These are phyloP conservation scores for Malus orientalis DNA, from an alignment of 306 rosid genomes.

Conservation along the genomic window DNA sequence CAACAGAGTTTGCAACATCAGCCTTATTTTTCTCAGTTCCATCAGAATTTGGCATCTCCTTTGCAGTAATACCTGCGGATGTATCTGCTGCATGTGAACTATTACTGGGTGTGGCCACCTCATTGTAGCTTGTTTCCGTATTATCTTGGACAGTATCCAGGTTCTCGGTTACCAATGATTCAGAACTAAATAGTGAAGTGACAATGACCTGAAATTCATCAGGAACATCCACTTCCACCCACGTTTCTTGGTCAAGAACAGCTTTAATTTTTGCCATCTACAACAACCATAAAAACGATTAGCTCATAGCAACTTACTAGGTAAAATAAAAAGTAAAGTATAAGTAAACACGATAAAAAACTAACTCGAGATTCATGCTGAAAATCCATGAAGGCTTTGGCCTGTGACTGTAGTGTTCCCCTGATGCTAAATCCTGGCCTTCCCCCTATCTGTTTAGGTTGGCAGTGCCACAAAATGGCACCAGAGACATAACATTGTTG, in stretches of 20 bases:
- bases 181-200: conserved; percentile 43
- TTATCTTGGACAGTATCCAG: conserved; percentile 45
- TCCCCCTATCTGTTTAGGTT: conserved; percentile 82
- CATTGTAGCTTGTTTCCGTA: conserved; percentile 28
- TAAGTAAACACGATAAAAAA: conserved; percentile 12
- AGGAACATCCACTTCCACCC: conserved; percentile 99
- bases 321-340: conserved; percentile 2
- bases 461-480: conserved; percentile 20
- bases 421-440: conserved; percentile 98
- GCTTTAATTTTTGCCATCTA: conserved; percentile 95
- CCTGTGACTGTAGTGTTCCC: conserved; percentile 96
- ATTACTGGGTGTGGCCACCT: conserved; percentile 32
- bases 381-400: conserved; percentile 90
- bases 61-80: conserved; percentile 23
- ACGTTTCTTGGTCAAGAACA: conserved; percentile 96
- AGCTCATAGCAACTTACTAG: conserved; percentile 1
- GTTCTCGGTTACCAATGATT: conserved; percentile 39
- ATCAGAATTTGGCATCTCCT: conserved; percentile 17
- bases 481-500: conserved; percentile 9
- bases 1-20: conserved; percentile 26
- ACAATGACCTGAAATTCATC: conserved; percentile 91
- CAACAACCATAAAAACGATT: conserved; percentile 21
- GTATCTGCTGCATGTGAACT: conserved; percentile 20
- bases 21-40: conserved; percentile 36
- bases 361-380: conserved; percentile 99